Base-by-base conservation (phyloP, 148 eudicot species). In the Rhododendron simsii region DNA sequence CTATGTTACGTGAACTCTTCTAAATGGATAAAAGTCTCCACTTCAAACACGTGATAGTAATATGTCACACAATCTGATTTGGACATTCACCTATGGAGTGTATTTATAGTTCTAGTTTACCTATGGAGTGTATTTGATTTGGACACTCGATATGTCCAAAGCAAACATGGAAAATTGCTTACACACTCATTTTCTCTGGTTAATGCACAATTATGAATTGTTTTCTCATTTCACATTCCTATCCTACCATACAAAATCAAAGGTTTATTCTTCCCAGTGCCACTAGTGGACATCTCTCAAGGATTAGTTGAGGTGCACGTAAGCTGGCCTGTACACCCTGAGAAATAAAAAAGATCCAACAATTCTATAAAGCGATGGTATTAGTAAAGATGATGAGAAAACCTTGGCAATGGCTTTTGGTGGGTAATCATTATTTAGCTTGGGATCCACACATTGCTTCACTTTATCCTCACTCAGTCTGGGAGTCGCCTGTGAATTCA, bases 321-420 rank as follows among this genome's bases (percentile, higher is more conserved):
- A 10, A 67, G 35, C 14, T 0, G 2, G 33, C 35, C 16, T 0
- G 74, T 26, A 26, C 74, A 67, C 65, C 4, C 10, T 21, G 23
- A 51, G 16, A 59, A 23, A 9, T 63, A 9, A 9, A 63, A n/a
- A 63, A 8, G 28, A 63, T n/a, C 71, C 30, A 63, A 63, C 30
- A 63, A 63, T 63, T 9, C 26, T 12, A 10, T 57, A 51, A 28
- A 30, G 39, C 15, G 61, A 20, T 55, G 67, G 15, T 81, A 20
- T 55, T 35, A 44, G 75, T 21, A 82, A 28, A 82, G 7, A 28
- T 20, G 35, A 50, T 76, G 26, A 80, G 82, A 74, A 59, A 59
- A 94, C 98, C 99, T 96, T 96, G 33, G 99, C 98, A 78, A 94
- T 91, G 26, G 99, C 99, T 88, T 95, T 96, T 57, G 93, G 94